phyloP scores from a whole-genome alignment of 768 basidiomycete genomes.

The Phanerodontia chrysosporium region DNA sequence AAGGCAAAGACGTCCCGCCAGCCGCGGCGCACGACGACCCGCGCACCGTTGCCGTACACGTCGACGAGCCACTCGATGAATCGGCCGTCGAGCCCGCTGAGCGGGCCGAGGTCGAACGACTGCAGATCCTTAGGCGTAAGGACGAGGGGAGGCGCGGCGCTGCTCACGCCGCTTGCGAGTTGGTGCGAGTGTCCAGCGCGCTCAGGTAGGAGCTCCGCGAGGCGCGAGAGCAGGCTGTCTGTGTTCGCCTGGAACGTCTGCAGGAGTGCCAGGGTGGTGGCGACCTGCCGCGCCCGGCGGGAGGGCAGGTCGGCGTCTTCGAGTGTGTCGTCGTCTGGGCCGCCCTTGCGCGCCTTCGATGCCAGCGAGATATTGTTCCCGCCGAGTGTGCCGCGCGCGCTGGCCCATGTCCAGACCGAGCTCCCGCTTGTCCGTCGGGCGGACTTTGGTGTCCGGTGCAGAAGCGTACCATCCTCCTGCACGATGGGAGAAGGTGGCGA shows the following conservation, averaged over 20 bases:
- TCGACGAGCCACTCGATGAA: slow-evolving; percentile 76
- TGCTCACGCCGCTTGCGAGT: not conserved
- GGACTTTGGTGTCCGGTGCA: slow-evolving; percentile 6
- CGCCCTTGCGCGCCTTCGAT: slow-evolving; percentile 1
- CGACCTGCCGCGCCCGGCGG: slow-evolving; percentile 29
- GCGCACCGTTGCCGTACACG: slow-evolving; percentile 50
- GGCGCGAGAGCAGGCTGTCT: slow-evolving; percentile 22
- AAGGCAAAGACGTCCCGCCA: slow-evolving; percentile 42
- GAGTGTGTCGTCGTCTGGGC: slow-evolving; percentile 6
- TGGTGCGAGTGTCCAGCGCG: slow-evolving; percentile 53
- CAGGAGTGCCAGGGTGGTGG: slow-evolving; percentile 55
- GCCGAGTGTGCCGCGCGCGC: slow-evolving; percentile 30
- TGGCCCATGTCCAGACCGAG: slow-evolving; percentile 39
- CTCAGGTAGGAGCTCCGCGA: slow-evolving; percentile 44
- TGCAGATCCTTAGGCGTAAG: slow-evolving; percentile 61
- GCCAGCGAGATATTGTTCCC: not conserved
- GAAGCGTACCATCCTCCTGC: slow-evolving; percentile 21
- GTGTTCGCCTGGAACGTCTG: slow-evolving; percentile 55
- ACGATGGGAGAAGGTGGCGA: slow-evolving; percentile 12
- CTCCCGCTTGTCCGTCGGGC: slow-evolving; percentile 41
- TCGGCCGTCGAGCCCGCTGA: slow-evolving; percentile 65
- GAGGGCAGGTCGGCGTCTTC: slow-evolving; percentile 10
- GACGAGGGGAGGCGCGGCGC: slow-evolving; percentile 29
- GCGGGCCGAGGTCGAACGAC: slow-evolving; percentile 67
- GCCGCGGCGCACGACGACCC: slow-evolving; percentile 35